Conservation (phyloP, 2,329 filamentous ascomycete genomes). For the Beauveria medogensis region DNA sequence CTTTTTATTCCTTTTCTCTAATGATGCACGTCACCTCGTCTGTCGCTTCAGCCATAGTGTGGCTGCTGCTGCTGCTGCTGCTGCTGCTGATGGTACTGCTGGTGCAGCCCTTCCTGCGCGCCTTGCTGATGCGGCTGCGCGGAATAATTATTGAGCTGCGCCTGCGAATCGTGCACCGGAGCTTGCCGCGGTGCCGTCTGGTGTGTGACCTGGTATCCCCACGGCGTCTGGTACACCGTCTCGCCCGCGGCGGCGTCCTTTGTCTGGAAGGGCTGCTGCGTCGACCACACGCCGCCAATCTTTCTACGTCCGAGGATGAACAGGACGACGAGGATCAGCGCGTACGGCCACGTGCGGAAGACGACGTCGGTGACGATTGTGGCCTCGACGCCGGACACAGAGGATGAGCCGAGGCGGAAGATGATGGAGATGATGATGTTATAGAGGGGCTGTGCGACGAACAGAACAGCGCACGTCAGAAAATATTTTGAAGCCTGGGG, state of each 20-base stretch:
- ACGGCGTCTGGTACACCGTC: slow-evolving; percentile 9
- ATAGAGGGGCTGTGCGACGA: slow-evolving; percentile 3
- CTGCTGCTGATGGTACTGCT: background rate
- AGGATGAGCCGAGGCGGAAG: background rate
- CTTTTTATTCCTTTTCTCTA: background rate
- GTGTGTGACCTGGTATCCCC: slow-evolving; percentile 3
- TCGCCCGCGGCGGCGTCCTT: background rate
- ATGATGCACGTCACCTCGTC: background rate
- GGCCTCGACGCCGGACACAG: background rate
- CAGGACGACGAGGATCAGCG: background rate
- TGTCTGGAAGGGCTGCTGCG: slow-evolving; percentile 8
- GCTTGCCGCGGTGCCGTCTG: background rate
- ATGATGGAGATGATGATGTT: slow-evolving; percentile 2
- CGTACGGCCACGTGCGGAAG: slow-evolving; percentile 3
- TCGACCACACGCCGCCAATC: slow-evolving; percentile 10
- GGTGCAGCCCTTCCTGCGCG: background rate
- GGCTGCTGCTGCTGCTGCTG: slow-evolving; percentile 3
- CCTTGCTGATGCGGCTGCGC: background rate
- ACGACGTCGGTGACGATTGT: background rate
- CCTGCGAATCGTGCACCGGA: background rate
- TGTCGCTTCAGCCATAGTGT: background rate
- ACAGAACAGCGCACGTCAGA: background rate
- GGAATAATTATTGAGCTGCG: background rate
- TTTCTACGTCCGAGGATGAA: slow-evolving; percentile 7
- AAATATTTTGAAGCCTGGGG: slow-evolving; percentile 4